These are phyloP conservation scores for Exsudoporus frostii DNA, from an alignment of 768 basidiomycete species.

Conservation along the genomic window DNA sequence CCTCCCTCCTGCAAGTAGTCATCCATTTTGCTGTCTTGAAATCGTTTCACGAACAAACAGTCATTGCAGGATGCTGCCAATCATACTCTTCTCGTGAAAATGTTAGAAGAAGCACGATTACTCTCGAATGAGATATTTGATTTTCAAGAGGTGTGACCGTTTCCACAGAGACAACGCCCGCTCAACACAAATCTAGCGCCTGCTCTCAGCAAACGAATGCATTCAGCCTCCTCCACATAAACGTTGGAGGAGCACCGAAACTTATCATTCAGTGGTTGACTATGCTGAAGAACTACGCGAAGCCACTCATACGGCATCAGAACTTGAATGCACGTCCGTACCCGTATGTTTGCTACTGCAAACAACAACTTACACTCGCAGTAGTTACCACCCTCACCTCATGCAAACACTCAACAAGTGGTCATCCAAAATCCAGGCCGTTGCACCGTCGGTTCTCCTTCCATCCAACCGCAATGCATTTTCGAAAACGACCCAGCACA, in stretches of 20 bases:
- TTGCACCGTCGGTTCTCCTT: conserved; percentile 73
- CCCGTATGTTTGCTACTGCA: not conserved
- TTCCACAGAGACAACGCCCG: conserved; percentile 2
- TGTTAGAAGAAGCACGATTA: conserved; percentile 57
- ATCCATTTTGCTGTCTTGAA: not conserved
- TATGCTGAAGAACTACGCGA: conserved; percentile 35
- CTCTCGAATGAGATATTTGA: conserved; percentile 67
- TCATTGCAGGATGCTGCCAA: conserved; percentile 26
- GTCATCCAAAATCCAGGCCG: conserved; percentile 94
- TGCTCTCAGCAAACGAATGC: conserved; percentile 47
- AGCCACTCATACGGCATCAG: conserved; percentile 39
- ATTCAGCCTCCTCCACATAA: conserved; percentile 53
- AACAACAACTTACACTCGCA: conserved; percentile 2
- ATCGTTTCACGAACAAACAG: conserved; percentile 28
- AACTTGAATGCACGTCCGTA: conserved; percentile 55
- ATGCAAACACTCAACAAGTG: conserved; percentile 86
- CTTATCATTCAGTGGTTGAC: conserved; percentile 2
- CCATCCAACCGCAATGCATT: conserved; percentile 72
- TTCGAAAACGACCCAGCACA: conserved; percentile 50
- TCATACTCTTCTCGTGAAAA: conserved; percentile 41
- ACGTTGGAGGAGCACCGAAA: conserved; percentile 43
- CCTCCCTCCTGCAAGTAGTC: conserved; percentile 56
- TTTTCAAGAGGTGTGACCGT: conserved; percentile 57
- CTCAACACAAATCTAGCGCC: conserved; percentile 35
- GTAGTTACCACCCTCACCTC: conserved; percentile 64